Evolutionary conservation across 1,284 basidiomycete genomes (phyloP), one percentile per base, ranked within the genome.

Genomic region (Pisolithus thermaeus): DNA sequence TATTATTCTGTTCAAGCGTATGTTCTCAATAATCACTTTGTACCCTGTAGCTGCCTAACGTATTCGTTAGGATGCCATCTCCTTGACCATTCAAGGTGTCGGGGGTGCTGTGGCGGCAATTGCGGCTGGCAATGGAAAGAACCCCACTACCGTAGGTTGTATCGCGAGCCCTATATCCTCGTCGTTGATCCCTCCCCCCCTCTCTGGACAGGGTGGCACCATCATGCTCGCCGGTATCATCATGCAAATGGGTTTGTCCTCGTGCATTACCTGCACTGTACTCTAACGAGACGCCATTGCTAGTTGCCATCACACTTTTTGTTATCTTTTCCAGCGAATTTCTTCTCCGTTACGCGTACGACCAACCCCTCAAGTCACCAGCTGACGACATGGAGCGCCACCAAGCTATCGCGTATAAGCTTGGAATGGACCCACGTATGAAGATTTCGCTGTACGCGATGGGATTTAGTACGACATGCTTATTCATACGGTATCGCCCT

Each of bases 211-310:
- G 73, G 74, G 79, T 22, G 73, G 66, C 2, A 64, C 75, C 49
- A 70, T 83, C 60, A 81, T 82, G 79, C 67, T 83, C 4, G 75
- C 64, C 27, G 81, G 81, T 49, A 82, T 83, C 53, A 65, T 72
- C 30, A 72, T 81, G 54, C 81, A 83, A 60, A 66, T 83, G 46
- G 63, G 78, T 79, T 49, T 49, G 72, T 63, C 32, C 35, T 36
- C 37, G 52, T 56, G 57, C 27, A 46, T 56, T 27, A 44, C 9
- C 20, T 22, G 9, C 32, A 12, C 44, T 20, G 25, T 18, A 11
- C 43, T 37, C 14, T 43, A 27, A 50, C 35, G 32, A 35, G 48
- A 4, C 28, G 14, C 43, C 30, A 52, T 12, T 51, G 74, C 70
- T 14, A 58, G 57, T 53, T 36, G 58, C 57, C 27, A 61, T 63